These are phyloP conservation scores for Trifolium pratense DNA, from an alignment of 306 rosid species.

Conservation along the genomic window DNA sequence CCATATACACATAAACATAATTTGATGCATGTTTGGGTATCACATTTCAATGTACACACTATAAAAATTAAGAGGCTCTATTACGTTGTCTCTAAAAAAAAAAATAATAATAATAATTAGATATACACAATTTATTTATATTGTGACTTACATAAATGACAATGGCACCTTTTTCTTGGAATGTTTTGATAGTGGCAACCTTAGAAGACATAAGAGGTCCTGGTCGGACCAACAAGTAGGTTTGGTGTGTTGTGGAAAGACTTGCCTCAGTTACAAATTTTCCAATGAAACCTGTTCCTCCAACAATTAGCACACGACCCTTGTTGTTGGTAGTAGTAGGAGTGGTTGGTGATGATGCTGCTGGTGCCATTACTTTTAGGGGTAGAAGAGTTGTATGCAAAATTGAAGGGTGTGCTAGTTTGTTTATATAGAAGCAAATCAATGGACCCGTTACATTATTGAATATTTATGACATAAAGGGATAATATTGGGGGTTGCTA, in stretches of 20 bases:
- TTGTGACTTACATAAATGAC: slow-evolving; percentile 49
- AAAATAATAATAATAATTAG: too few species aligned
- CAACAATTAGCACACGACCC: slow-evolving; percentile 52
- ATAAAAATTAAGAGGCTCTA: too few species aligned
- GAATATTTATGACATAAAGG: background rate
- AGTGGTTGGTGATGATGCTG: slow-evolving; percentile 24
- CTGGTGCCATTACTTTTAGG: slow-evolving; percentile 47
- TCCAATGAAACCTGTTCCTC: slow-evolving; percentile 81
- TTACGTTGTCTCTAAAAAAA: too few species aligned
- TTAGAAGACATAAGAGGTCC: slow-evolving; percentile 43
- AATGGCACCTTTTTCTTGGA: slow-evolving; percentile 66
- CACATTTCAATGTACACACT: too few species aligned
- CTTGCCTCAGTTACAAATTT: slow-evolving; percentile 67
- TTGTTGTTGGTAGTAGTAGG: background rate
- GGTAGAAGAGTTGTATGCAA: background rate
- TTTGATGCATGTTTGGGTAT: background rate
- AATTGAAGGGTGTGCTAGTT: background rate
- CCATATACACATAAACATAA: background rate
- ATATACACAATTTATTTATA: background rate
- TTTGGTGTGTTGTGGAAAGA: slow-evolving; percentile 43
- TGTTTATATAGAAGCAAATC: slow-evolving; percentile 3
- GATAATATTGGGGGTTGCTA: background rate
- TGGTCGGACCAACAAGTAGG: slow-evolving; percentile 59
- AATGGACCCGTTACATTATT: slow-evolving; percentile 1
- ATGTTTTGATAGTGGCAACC: slow-evolving; percentile 38